Base-by-base conservation (phyloP, 495 filamentous ascomycete genomes). In the Talaromyces ruber region DNA sequence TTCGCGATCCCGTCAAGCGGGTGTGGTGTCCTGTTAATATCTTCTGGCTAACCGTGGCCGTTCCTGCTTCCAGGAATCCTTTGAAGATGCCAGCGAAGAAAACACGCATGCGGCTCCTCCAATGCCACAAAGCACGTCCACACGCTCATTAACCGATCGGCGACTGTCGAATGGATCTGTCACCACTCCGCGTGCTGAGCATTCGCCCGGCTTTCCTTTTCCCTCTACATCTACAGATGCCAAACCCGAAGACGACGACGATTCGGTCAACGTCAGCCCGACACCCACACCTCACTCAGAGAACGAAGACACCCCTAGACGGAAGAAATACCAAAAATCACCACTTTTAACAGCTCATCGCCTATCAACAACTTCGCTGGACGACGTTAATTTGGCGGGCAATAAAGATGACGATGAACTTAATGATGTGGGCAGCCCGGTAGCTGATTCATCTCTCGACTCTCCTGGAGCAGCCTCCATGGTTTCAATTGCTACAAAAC, bases 11-110 rank as follows among this genome's bases (percentile, higher is more conserved):
- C 18, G 16, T 45, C 18, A 16, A 18, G 16, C 11, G 8, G 32
- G 32, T 14, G 34, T 39, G 34, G 34, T 47, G 43, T 47, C 43
- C 18, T 22, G 43, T 47, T 47, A 21, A 21, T 26, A 14, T 21
- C 14, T 39, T 11, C 32, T 61, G 28, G 58, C 56, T 30, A 18
- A 52, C 43, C 62, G 60, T 45, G 43, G 6, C 5, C 50, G 4
- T 8, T 28, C 53, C 25, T 21, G n/a, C 47, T n/a, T 32, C 39
- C 72, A 91, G 88, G 89, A 92, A 62, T 84, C 85, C 22, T 92
- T 91, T 61, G 88, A 91, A 69, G 88, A 93, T 76, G 88, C 88
- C 62, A 76, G 83, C 65, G 89, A 91, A 73, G 79, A 57, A 16
- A 58, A 9, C 18, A 63, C 61, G 74, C 16, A 70, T 72, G 56